A percentile compares a stretch with the other conserved stretches of the same genome.
Conservation (phyloP, 768 basidiomycete species). For the Mycena galopus region DNA sequence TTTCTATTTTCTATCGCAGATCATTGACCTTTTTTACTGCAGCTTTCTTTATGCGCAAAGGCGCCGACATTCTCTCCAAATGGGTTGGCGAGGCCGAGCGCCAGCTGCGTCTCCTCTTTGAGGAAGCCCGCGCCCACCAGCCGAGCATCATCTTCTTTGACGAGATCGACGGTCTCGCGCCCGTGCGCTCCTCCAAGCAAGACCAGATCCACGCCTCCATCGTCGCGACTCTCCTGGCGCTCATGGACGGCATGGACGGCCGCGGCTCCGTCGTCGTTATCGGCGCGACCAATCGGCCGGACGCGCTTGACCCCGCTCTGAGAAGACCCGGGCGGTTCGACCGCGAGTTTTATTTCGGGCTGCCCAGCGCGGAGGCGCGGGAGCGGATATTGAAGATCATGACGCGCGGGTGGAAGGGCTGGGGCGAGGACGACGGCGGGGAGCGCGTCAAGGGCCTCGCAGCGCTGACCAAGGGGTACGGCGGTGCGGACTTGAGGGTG, state of each 20-base stretch:
- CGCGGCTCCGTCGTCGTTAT: constrained; percentile 97
- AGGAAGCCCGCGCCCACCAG: constrained; percentile 92
- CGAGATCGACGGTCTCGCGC: constrained; percentile 98
- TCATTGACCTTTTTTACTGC: background rate
- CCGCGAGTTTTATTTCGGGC: constrained; percentile 96
- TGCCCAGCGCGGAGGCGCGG: constrained; percentile 87
- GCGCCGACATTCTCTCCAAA: constrained; percentile 96
- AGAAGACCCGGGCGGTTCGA: constrained; percentile 96
- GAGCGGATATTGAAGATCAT: constrained; percentile 92
- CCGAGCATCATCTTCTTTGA: constrained; percentile 99
- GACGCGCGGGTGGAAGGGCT: constrained; percentile 91
- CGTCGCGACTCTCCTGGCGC: constrained; percentile 93
- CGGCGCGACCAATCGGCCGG: constrained; percentile 97
- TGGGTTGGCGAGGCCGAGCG: constrained; percentile 99
- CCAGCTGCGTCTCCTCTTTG: constrained; percentile 93
- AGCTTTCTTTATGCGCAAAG: constrained; percentile 99
- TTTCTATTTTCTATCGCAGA: background rate
- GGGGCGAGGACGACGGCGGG: constrained; percentile 61
- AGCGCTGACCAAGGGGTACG: constrained; percentile 95
- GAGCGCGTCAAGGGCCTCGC: constrained; percentile 71
- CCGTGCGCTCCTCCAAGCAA: constrained; percentile 97
- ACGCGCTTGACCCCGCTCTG: constrained; percentile 97
- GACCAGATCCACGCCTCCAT: constrained; percentile 99
- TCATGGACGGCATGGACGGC: constrained; percentile 99
- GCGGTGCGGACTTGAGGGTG: constrained; percentile 95